Evolutionary conservation across 495 filamentous ascomycete genomes (phyloP).

Genomic region (Pseudotulostoma volvatum): DNA sequence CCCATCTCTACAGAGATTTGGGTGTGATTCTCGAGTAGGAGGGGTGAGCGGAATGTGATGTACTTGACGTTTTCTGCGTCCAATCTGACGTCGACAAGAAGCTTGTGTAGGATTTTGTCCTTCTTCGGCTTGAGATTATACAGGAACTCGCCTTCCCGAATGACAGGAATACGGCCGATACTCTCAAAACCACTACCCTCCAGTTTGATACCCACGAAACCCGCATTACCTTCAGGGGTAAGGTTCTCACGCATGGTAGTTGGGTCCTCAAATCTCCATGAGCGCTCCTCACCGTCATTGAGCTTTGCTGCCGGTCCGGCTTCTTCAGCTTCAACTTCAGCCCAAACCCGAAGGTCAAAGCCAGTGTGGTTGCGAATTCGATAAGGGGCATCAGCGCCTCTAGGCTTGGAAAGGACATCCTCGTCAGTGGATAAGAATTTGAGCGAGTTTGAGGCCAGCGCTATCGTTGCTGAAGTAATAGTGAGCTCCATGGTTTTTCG

Average conservation of each 20-base stretch:
- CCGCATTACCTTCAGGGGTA: constrained; percentile 61
- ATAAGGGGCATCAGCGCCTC: constrained; percentile 83
- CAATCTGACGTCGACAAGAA: constrained; percentile 83
- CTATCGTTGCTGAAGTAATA: constrained; percentile 84
- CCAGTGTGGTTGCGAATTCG: constrained; percentile 89
- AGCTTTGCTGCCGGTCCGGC: constrained; percentile 60
- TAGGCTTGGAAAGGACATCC: constrained; percentile 85
- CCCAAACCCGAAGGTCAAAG: constrained; percentile 72
- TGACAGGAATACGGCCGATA: constrained; percentile 73
- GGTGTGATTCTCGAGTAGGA: constrained; percentile 95
- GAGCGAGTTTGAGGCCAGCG: constrained; percentile 78
- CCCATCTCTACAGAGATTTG: constrained; percentile 92
- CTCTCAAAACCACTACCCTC: constrained; percentile 89
- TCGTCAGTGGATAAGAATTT: constrained; percentile 79
- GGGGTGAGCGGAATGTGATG: constrained; percentile 85
- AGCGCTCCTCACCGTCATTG: constrained; percentile 73
- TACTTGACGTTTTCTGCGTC: constrained; percentile 92
- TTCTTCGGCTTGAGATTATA: constrained; percentile 76
- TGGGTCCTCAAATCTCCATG: constrained; percentile 94
- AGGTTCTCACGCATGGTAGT: constrained; percentile 85
- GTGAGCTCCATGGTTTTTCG: constrained; percentile 83
- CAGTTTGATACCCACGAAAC: constrained; percentile 63
- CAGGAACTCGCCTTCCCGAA: constrained; percentile 80
- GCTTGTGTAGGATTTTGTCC: constrained; percentile 66
- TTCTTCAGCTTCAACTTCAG: constrained; percentile 46